phyloP scores from a whole-genome alignment of 2,329 filamentous ascomycete genomes.

The Sclerotinia trifoliorum region DNA sequence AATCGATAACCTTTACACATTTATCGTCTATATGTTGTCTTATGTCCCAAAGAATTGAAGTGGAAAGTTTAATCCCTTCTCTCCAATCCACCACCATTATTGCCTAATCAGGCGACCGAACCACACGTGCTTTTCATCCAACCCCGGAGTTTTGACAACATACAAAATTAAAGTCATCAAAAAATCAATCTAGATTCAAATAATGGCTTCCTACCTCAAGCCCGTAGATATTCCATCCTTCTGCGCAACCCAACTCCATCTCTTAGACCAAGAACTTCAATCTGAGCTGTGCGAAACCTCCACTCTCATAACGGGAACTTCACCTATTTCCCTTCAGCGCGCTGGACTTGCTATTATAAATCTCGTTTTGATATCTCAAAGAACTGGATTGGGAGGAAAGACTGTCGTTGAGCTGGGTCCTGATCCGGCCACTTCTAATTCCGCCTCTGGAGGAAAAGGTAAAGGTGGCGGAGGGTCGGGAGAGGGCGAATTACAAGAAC shows the following conservation, averaged over 20 bases:
- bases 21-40: background rate
- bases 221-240: slow-evolving; percentile 63
- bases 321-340: slow-evolving; percentile 67
- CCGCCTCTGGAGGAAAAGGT: background rate
- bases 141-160: background rate
- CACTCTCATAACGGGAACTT: slow-evolving; percentile 63
- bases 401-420: slow-evolving; percentile 77
- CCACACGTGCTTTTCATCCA: background rate
- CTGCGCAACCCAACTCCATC: slow-evolving; percentile 65
- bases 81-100: background rate
- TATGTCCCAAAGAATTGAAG: background rate
- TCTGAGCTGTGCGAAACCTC: slow-evolving; percentile 71
- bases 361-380: slow-evolving; percentile 69
- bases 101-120: background rate
- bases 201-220: slow-evolving; percentile 41
- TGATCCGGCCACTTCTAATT: slow-evolving; percentile 60
- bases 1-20: background rate
- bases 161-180: too few relatives aligned
- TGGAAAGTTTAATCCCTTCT: background rate
- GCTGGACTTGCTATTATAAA: slow-evolving; percentile 79
- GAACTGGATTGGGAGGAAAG: slow-evolving; percentile 89
- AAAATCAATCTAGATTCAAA: background rate
- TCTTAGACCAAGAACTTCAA: slow-evolving; percentile 69
- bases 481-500: slow-evolving; percentile 62
- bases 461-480: slow-evolving; percentile 43